Conservation (phyloP, 2,329 filamentous ascomycete genomes). For the Neofusicoccum ribis region DNA sequence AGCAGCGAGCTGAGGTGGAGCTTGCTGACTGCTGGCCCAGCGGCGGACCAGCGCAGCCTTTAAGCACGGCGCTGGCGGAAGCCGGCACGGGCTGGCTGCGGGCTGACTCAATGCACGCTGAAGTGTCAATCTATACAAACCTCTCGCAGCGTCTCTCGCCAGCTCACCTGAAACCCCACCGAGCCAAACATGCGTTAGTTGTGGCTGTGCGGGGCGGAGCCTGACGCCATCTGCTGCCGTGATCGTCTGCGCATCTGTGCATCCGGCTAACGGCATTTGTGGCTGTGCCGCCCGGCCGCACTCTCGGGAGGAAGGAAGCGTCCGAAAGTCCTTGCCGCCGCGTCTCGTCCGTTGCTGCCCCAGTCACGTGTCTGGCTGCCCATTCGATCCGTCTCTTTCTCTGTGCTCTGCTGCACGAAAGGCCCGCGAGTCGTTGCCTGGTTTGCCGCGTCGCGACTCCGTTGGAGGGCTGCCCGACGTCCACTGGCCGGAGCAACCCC, state of each 20-base stretch:
- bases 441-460: no score
- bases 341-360: no score
- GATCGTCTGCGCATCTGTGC: background rate
- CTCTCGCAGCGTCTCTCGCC: background rate
- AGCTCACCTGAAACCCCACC: constrained; percentile 13
- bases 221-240: background rate
- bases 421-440: no score
- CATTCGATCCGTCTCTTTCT: no score
- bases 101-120: background rate
- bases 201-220: background rate
- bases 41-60: background rate
- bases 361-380: no score
- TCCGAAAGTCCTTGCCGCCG: no score
- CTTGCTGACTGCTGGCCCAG: background rate
- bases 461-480: no score
- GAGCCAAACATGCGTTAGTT: background rate
- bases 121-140: background rate
- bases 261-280: constrained; percentile 5
- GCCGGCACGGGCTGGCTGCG: background rate
- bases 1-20: no score
- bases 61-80: background rate
- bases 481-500: no score
- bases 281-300: background rate
- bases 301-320: no score
- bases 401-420: no score